Evolutionary conservation across 2,329 filamentous ascomycete genomes (phyloP).

Genomic region (Aspergillus clavatus): DNA sequence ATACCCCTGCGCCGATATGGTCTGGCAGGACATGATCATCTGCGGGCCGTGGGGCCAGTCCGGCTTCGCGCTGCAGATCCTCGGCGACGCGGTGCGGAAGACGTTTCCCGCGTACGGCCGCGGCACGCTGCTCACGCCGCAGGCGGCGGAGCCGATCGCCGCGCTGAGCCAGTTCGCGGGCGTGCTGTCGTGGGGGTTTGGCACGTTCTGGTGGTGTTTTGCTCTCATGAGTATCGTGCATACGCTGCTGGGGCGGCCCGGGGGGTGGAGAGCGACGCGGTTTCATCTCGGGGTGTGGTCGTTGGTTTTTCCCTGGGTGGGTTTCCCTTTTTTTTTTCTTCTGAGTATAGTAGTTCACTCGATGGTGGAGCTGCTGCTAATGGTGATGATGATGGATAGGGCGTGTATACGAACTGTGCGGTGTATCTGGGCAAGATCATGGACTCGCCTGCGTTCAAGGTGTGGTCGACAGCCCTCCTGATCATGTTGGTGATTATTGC

Average conservation of each 20-base stretch:
- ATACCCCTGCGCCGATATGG: slow-evolving; percentile 17
- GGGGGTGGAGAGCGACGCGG: slow-evolving; percentile 14
- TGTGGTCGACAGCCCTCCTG: slow-evolving; percentile 36
- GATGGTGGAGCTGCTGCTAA: too few relatives aligned
- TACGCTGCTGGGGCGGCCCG: slow-evolving; percentile 19
- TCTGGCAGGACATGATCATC: slow-evolving; percentile 40
- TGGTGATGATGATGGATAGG: slow-evolving; percentile 26
- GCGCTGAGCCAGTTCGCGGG: slow-evolving; percentile 36
- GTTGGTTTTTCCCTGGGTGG: slow-evolving; percentile 39
- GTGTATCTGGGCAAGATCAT: slow-evolving; percentile 36
- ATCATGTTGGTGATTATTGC: slow-evolving; percentile 34
- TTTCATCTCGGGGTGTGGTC: slow-evolving; percentile 35
- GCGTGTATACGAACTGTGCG: slow-evolving; percentile 38
- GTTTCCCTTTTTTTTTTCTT: slow-evolving; percentile 11
- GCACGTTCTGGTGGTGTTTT: slow-evolving; percentile 42
- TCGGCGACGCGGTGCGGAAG: slow-evolving; percentile 31
- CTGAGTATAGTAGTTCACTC: too few relatives aligned
- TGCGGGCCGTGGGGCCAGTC: slow-evolving; percentile 39
- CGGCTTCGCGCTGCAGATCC: slow-evolving; percentile 37
- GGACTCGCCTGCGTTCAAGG: slow-evolving; percentile 35
- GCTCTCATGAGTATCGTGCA: slow-evolving; percentile 33
- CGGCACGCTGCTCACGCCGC: slow-evolving; percentile 29
- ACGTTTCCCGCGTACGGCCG: slow-evolving; percentile 32
- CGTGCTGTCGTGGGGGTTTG: slow-evolving; percentile 38
- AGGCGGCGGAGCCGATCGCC: slow-evolving; percentile 29